phyloP scores from a whole-genome alignment of 805 yeast species.

The Pichia thaimueangensis region DNA sequence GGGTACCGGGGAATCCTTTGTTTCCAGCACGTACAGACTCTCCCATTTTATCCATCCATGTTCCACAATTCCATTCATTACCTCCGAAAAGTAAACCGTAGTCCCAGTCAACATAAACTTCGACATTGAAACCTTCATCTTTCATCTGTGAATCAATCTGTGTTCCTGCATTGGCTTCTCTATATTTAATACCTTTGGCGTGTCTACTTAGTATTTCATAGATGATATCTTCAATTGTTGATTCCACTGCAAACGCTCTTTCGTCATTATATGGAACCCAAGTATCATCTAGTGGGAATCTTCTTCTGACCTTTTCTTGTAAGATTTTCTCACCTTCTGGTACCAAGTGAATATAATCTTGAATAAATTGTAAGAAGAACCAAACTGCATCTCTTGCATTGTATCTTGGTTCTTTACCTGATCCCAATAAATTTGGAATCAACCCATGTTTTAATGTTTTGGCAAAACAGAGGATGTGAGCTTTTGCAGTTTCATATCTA shows the following conservation, averaged over 20 bases:
- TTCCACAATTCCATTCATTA: slow-evolving; percentile 88
- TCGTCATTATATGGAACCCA: slow-evolving; percentile 65
- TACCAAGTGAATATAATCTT: slow-evolving; percentile 64
- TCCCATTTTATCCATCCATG: slow-evolving; percentile 99
- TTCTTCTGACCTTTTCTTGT: slow-evolving; percentile 64
- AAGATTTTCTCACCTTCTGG: slow-evolving; percentile 67
- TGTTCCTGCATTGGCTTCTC: slow-evolving; percentile 95
- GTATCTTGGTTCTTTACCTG: slow-evolving; percentile 89
- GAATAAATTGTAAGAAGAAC: slow-evolving; percentile 87
- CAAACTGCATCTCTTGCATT: slow-evolving; percentile 97
- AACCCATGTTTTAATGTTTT: slow-evolving; percentile 90
- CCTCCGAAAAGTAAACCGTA: slow-evolving; percentile 91
- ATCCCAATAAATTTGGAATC: slow-evolving; percentile 87
- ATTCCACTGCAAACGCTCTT: slow-evolving; percentile 66
- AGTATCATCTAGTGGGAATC: slow-evolving; percentile 79
- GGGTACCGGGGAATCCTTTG: slow-evolving; percentile 95
- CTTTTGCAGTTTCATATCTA: slow-evolving; percentile 69
- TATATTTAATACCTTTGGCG: slow-evolving; percentile 77
- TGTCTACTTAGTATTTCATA: slow-evolving; percentile 83
- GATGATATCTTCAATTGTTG: slow-evolving; percentile 67
- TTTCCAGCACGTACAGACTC: slow-evolving; percentile 78
- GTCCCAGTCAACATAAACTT: slow-evolving; percentile 75
- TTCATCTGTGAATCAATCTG: slow-evolving; percentile 86
- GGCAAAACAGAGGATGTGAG: slow-evolving; percentile 82
- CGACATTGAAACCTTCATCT: slow-evolving; percentile 86